Evolutionary conservation across 2,329 filamentous ascomycete species (phyloP).

Genomic region (Calonectria multiphialidica): DNA sequence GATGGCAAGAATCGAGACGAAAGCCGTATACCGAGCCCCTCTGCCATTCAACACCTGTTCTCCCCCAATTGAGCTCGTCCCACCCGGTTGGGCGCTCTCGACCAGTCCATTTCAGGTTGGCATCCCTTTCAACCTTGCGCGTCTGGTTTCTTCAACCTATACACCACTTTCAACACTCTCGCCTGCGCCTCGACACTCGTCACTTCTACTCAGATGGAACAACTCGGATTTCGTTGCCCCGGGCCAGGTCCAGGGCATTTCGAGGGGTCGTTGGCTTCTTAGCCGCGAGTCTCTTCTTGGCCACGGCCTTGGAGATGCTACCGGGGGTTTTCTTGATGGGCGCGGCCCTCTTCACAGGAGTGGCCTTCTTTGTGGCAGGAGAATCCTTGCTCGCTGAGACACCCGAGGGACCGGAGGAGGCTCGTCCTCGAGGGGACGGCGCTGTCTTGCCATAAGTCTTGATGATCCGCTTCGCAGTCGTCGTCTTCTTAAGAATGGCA

Average conservation of each 20-base stretch:
- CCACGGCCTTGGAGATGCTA: slow-evolving; percentile 24
- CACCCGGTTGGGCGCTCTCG: background rate
- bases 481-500: slow-evolving; percentile 45
- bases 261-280: slow-evolving; percentile 31
- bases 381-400: slow-evolving; percentile 12
- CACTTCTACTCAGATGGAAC: slow-evolving; percentile 17
- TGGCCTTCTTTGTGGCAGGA: slow-evolving; percentile 31
- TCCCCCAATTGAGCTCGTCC: background rate
- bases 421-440: slow-evolving; percentile 40
- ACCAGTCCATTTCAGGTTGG: background rate
- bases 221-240: slow-evolving; percentile 37
- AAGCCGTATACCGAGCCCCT: background rate
- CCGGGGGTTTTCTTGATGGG: slow-evolving; percentile 27
- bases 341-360: slow-evolving; percentile 27
- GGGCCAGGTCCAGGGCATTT: slow-evolving; percentile 35
- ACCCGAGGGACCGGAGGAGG: slow-evolving; percentile 15
- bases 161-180: slow-evolving; percentile 12
- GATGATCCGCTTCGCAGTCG: slow-evolving; percentile 43
- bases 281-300: slow-evolving; percentile 11
- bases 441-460: slow-evolving; percentile 43
- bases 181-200: background rate
- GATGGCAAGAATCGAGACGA: background rate
- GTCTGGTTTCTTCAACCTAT: background rate
- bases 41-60: background rate
- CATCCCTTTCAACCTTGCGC: background rate